phyloP scores from a whole-genome alignment of 2,329 filamentous ascomycete genomes.

The Neocatenulostroma microsporum region DNA sequence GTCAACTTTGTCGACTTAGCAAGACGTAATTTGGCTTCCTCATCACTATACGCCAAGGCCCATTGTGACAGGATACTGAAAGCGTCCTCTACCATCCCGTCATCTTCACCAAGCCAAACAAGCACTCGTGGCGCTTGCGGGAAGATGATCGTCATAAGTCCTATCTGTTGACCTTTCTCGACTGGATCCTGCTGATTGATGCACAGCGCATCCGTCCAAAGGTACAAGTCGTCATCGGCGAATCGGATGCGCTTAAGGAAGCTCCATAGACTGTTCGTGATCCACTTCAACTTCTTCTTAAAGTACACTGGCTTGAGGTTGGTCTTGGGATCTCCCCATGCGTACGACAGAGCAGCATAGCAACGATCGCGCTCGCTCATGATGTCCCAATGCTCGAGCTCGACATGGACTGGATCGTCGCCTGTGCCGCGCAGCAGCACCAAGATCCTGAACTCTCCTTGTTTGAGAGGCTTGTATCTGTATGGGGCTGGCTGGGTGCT shows the following conservation, averaged over 20 bases:
- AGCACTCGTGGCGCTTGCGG: constrained; percentile 4
- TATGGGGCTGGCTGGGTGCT: too few relatives aligned
- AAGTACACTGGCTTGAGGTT: neutral
- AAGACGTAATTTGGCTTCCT: neutral
- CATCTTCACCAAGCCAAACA: constrained; percentile 6
- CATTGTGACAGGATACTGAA: too few relatives aligned
- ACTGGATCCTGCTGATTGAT: constrained; percentile 2
- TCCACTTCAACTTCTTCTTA: neutral
- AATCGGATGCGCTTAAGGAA: neutral
- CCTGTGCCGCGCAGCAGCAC: neutral
- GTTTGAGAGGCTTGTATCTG: neutral
- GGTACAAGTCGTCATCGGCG: neutral
- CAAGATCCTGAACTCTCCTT: neutral
- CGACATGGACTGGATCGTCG: neutral
- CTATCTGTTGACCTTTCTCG: constrained; percentile 5
- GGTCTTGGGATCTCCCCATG: neutral
- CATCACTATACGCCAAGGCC: neutral
- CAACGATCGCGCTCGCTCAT: neutral
- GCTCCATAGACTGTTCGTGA: neutral
- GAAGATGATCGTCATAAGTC: constrained; percentile 1
- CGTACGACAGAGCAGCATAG: neutral
- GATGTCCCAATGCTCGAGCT: neutral
- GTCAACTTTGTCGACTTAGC: too few relatives aligned
- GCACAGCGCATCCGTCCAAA: constrained; percentile 6
- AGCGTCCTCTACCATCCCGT: too few relatives aligned